Evolutionary conservation across 768 basidiomycete species (phyloP).

Genomic region (Tricholomella constricta): DNA sequence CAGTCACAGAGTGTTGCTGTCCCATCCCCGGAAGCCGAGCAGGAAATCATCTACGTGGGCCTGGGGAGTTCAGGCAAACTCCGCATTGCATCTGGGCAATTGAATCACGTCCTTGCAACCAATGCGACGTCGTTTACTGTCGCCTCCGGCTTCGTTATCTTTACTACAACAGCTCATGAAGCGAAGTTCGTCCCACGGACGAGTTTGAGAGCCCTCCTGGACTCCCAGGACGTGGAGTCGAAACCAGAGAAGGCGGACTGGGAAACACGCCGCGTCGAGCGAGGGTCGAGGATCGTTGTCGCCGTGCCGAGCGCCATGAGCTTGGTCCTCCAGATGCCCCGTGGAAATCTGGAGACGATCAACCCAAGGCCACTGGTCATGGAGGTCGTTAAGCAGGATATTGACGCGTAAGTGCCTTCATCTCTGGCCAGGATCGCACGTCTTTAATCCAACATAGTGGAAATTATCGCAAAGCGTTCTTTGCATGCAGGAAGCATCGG

Average conservation of each 20-base stretch:
- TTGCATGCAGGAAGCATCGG: constrained; percentile 90
- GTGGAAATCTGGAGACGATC: constrained; percentile 95
- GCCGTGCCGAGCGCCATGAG: constrained; percentile 87
- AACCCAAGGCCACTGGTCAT: constrained; percentile 91
- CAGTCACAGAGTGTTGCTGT: constrained; percentile 36
- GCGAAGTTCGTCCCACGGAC: constrained; percentile 69
- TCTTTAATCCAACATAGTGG: constrained; percentile 44
- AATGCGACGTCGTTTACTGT: constrained; percentile 74
- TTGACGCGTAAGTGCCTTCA: constrained; percentile 59
- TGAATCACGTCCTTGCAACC: constrained; percentile 40
- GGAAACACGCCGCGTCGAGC: constrained; percentile 81
- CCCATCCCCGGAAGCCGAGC: constrained; percentile 15
- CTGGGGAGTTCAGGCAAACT: constrained; percentile 68
- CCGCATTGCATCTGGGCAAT: constrained; percentile 42
- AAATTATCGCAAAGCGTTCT: constrained; percentile 83
- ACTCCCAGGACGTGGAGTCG: constrained; percentile 26
- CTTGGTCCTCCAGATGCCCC: constrained; percentile 94
- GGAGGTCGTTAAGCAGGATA: constrained; percentile 75
- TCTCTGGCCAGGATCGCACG: background rate
- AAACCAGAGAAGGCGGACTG: constrained; percentile 40
- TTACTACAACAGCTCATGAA: constrained; percentile 82
- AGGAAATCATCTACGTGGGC: constrained; percentile 53
- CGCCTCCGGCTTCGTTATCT: constrained; percentile 78
- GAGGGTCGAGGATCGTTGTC: constrained; percentile 87
- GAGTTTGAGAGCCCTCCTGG: constrained; percentile 26